Conservation (phyloP, 1,139 yeast genomes). For the Tardiomyces blankii region DNA sequence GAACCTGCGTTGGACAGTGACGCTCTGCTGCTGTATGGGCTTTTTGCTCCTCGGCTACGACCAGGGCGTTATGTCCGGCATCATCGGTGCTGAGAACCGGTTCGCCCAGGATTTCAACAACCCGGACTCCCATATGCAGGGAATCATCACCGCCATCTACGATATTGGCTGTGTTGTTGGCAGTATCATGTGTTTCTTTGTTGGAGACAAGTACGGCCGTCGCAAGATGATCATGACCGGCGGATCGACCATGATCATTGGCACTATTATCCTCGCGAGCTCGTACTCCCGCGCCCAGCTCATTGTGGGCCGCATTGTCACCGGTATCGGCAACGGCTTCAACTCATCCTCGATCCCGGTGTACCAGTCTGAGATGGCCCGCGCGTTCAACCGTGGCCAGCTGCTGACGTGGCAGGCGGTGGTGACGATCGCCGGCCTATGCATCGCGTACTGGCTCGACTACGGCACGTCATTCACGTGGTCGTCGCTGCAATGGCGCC, state of each 20-base stretch:
- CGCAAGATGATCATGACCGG: not conserved
- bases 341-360: slow-evolving; percentile 55
- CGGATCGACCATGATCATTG: not conserved
- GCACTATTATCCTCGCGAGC: slow-evolving; percentile 7
- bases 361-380: slow-evolving; percentile 54
- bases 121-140: slow-evolving; percentile 29
- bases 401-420: slow-evolving; percentile 49
- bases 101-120: not conserved
- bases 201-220: not conserved
- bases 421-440: slow-evolving; percentile 46
- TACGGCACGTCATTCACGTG: slow-evolving; percentile 16
- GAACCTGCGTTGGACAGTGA: not conserved
- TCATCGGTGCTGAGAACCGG: not conserved
- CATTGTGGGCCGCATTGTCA: slow-evolving; percentile 40
- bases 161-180: slow-evolving; percentile 74
- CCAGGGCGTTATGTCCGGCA: slow-evolving; percentile 31
- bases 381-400: slow-evolving; percentile 44
- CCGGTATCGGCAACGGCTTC: slow-evolving; percentile 55
- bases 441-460: slow-evolving; percentile 18
- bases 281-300: slow-evolving; percentile 6
- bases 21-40: slow-evolving; percentile 13
- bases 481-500: not conserved
- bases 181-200: not conserved
- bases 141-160: slow-evolving; percentile 61
- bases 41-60: slow-evolving; percentile 28